phyloP scores from a whole-genome alignment of 2,329 filamentous ascomycete species.

The Dactylonectria macrodidyma region DNA sequence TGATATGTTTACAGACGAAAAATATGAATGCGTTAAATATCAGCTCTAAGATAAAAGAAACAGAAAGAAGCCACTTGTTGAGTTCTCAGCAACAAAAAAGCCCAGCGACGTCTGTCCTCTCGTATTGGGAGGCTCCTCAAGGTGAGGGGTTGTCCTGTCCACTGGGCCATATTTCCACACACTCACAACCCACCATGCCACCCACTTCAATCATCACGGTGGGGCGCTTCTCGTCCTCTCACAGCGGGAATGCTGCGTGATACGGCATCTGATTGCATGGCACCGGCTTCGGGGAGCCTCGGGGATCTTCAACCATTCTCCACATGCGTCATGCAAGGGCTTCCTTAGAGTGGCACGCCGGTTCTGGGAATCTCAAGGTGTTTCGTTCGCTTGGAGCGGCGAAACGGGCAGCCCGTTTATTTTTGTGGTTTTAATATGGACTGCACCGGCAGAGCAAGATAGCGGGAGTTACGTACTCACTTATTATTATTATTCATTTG shows the following conservation, averaged over 20 bases:
- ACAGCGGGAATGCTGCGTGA: background rate
- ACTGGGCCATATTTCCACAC: background rate
- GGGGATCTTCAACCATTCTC: slow-evolving; percentile 8
- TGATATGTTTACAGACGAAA: background rate
- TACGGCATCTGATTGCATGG: background rate
- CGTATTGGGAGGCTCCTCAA: background rate
- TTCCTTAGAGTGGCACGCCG: background rate
- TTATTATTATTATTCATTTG: background rate
- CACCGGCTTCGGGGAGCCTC: background rate
- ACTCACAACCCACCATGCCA: background rate
- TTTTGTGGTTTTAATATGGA: background rate
- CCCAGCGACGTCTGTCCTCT: background rate
- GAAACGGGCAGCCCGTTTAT: background rate
- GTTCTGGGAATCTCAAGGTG: background rate
- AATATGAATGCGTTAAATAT: background rate
- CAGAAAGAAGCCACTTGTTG: background rate
- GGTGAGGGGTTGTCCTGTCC: slow-evolving; percentile 7
- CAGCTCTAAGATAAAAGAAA: background rate
- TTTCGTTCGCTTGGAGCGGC: slow-evolving; percentile 4
- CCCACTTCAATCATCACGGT: background rate
- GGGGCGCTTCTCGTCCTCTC: background rate
- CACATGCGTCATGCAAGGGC: background rate
- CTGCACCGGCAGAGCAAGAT: background rate
- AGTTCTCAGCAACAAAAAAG: background rate
- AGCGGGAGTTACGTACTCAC: background rate